These are phyloP conservation scores for Speleostelium caveatum DNA, from an alignment of 78 protist species.

Conservation along the genomic window DNA sequence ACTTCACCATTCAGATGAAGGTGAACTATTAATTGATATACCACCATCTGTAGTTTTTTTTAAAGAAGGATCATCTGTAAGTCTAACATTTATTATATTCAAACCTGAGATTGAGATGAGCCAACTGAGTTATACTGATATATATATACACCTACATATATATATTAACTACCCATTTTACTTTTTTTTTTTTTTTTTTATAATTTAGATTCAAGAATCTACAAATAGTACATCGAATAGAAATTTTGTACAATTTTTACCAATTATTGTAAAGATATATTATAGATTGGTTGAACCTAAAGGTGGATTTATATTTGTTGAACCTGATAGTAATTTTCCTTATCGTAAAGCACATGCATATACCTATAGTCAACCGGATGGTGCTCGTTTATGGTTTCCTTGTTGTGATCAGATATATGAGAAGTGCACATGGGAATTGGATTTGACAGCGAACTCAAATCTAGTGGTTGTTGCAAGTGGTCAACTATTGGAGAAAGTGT, in stretches of 20 bases:
- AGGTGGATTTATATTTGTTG: slow-evolving; percentile 41
- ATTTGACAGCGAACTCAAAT: slow-evolving; percentile 53
- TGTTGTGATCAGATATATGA: slow-evolving; percentile 54
- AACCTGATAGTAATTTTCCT: slow-evolving; percentile 47
- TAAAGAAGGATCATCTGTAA: slow-evolving; percentile 30
- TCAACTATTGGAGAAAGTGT: slow-evolving; percentile 54
- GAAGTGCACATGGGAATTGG: slow-evolving; percentile 77
- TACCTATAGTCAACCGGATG: slow-evolving; percentile 41
- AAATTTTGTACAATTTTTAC: slow-evolving; percentile 51
- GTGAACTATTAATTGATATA: slow-evolving; percentile 57
- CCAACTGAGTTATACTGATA: too few relatives aligned
- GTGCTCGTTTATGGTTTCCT: slow-evolving; percentile 81
- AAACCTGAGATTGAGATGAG: too few relatives aligned
- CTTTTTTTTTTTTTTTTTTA: too few relatives aligned
- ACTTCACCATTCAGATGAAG: slow-evolving; percentile 46
- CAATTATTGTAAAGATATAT: slow-evolving; percentile 15
- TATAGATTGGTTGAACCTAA: slow-evolving; percentile 19
- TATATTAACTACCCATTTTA: not conserved
- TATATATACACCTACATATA: too few relatives aligned
- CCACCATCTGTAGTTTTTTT: slow-evolving; percentile 53
- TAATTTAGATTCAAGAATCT: not conserved
- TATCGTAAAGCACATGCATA: slow-evolving; percentile 55
- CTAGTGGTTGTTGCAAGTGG: slow-evolving; percentile 60
- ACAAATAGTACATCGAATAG: not conserved
- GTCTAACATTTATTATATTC: not conserved